Evolutionary conservation across 2,329 filamentous ascomycete species (phyloP).

Genomic region (Fusarium sp.): DNA sequence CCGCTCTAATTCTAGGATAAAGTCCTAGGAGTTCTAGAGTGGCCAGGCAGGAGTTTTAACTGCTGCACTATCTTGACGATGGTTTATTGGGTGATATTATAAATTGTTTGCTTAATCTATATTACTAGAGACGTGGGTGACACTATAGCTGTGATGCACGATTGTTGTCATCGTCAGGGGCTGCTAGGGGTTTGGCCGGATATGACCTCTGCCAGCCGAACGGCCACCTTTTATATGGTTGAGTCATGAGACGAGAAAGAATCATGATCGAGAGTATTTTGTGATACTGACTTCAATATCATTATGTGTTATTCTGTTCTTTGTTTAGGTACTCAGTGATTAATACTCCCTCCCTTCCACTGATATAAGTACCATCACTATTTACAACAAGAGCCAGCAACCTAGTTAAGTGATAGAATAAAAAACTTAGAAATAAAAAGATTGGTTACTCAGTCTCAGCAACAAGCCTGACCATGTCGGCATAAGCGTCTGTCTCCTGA

Average conservation of each 20-base stretch:
- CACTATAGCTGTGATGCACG: not conserved
- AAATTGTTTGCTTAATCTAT: not conserved
- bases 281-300: not conserved
- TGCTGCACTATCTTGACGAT: too few relatives aligned
- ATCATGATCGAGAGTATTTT: not conserved
- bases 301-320: not conserved
- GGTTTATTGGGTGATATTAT: not conserved
- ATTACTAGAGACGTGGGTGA: not conserved
- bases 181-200: not conserved
- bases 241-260: not conserved
- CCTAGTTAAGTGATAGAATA: not conserved
- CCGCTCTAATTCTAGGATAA: not conserved
- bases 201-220: not conserved
- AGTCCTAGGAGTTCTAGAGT: too few relatives aligned
- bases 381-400: not conserved
- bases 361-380: not conserved
- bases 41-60: too few relatives aligned
- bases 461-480: not conserved
- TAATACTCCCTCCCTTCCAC: not conserved
- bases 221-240: accelerated
- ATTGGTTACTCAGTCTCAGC: not conserved
- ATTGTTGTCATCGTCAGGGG: not conserved
- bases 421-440: not conserved
- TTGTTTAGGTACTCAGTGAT: not conserved
- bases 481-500: not conserved